A percentile compares a stretch with the other conserved stretches of the same genome.
Evolutionary conservation across 2,329 filamentous ascomycete genomes (phyloP).

Genomic region (Dothideomycetes sp.): DNA sequence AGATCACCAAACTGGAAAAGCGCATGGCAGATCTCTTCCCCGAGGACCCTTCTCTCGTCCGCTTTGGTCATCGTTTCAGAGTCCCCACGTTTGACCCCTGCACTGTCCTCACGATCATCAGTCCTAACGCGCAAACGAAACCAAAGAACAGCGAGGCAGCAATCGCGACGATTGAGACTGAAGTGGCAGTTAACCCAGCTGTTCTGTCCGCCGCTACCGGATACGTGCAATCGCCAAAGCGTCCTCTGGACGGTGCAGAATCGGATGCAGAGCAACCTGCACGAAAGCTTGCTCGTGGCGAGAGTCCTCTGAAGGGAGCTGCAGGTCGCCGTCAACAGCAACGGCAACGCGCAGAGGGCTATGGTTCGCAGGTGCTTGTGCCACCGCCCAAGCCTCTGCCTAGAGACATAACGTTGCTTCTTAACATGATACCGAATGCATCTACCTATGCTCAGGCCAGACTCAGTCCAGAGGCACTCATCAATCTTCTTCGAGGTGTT

Average conservation of each 20-base stretch:
- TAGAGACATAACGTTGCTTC: constrained; percentile 31
- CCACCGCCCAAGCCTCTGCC: constrained; percentile 18
- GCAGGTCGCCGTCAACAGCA: constrained; percentile 77
- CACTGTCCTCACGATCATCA: constrained; percentile 71
- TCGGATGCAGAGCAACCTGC: constrained; percentile 63
- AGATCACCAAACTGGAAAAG: constrained; percentile 82
- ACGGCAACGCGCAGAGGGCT: constrained; percentile 32
- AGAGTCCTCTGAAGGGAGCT: constrained; percentile 84
- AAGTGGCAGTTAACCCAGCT: constrained; percentile 9
- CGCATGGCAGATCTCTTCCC: constrained; percentile 93
- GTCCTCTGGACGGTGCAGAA: constrained; percentile 51
- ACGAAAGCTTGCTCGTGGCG: constrained; percentile 79
- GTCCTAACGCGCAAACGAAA: constrained; percentile 67
- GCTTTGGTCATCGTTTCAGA: constrained; percentile 70
- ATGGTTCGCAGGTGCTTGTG: constrained; percentile 12
- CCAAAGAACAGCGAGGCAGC: constrained; percentile 24
- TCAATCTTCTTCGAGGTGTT: constrained; percentile 61
- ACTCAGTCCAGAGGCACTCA: constrained; percentile 62
- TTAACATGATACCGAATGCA: constrained; percentile 66
- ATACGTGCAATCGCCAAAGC: constrained; percentile 36
- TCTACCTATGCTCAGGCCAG: constrained; percentile 58
- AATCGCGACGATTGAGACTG: constrained; percentile 12
- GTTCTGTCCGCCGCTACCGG: constrained; percentile 22
- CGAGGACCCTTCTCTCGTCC: constrained; percentile 65
- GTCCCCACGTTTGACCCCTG: constrained; percentile 69